Conservation (phyloP, 176 grass and related monocot species). For the Aegilops tauschii region DNA sequence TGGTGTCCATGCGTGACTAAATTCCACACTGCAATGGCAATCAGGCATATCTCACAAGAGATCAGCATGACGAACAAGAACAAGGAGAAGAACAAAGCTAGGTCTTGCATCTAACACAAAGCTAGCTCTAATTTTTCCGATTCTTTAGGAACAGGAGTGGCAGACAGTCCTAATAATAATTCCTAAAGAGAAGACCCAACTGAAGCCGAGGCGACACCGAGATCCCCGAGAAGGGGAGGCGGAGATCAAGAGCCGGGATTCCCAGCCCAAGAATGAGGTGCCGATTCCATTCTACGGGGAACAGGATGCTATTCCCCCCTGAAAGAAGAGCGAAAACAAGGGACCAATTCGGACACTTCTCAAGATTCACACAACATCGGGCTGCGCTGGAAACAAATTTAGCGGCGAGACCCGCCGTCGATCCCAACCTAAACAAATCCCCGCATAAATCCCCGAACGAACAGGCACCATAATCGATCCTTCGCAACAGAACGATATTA, state of each 20-base stretch:
- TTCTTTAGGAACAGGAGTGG: slow-evolving; percentile 18
- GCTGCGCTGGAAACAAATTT: neutral
- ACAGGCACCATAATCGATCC: slow-evolving; percentile 2
- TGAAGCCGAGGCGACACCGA: neutral
- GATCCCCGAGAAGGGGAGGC: slow-evolving; percentile 34
- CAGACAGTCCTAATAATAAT: slow-evolving; percentile 3
- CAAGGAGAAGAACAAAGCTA: neutral
- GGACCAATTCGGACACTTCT: slow-evolving; percentile 8
- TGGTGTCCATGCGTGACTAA: neutral
- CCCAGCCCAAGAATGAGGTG: slow-evolving; percentile 34
- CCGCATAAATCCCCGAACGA: neutral
- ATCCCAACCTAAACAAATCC: neutral
- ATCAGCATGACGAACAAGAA: slow-evolving; percentile 22
- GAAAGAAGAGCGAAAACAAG: slow-evolving; percentile 31
- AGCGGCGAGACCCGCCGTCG: slow-evolving; percentile 6
- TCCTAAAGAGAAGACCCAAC: slow-evolving; percentile 30
- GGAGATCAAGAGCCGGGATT: slow-evolving; percentile 41
- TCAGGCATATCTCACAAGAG: slow-evolving; percentile 13
- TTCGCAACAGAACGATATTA: neutral
- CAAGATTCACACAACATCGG: slow-evolving; percentile 36
- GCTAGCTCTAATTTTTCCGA: neutral
- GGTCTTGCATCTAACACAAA: slow-evolving; percentile 22
- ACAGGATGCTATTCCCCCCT: slow-evolving; percentile 32
- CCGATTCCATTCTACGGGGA: slow-evolving; percentile 41
- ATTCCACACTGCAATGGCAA: slow-evolving; percentile 22